Evolutionary conservation across 2,329 filamentous ascomycete species (phyloP), one percentile per base, ranked within the genome.

Genomic region (Corniculantispora saksenae): DNA sequence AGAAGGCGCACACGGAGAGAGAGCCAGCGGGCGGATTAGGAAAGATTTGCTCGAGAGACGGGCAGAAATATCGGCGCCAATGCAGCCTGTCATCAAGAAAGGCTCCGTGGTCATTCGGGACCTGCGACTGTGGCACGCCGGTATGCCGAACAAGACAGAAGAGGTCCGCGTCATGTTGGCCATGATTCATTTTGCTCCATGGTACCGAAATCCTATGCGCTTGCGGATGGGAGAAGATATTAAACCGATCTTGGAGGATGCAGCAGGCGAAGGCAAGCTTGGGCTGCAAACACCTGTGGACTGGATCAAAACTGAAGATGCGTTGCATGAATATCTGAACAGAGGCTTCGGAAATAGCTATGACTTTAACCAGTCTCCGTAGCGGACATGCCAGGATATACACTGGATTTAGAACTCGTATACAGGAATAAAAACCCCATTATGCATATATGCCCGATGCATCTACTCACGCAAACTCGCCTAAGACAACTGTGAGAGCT

Each of bases 121-220:
- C 71, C 72, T 89, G 61, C 76, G 86, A 27, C 79, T 88, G 6
- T 90, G 87, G 86, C 86, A 89, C 71, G 86, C 85, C 0, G 87
- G 86, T 0, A 87, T 88, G 82, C 86, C 86, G 1, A 89, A 89
- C 68, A 70, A 73, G 50, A 83, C 81, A 1, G 72, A 79, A 5
- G 74, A 81, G 8, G 79, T 83, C 19, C 75, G 85, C 29, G 80
- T 87, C 21, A 88, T 88, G 86, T 73, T 88, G n/a, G 84, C 84
- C 40, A 81, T 85, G 77, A 85, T 87, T 50, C 84, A 86, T 71
- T 87, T 87, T 69, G 84, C 85, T 0, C 80, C 79, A 0, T 86
- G 84, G 83, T 86, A 86, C 58, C 72, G 80, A 1, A 89, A 88
- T 68, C 73, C 74, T 2, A 89, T 89, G 86, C 75, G 75, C 40